Evolutionary conservation across 768 basidiomycete species (phyloP), one percentile per base, ranked within the genome.

Genomic region (Mycena albidolilacea): DNA sequence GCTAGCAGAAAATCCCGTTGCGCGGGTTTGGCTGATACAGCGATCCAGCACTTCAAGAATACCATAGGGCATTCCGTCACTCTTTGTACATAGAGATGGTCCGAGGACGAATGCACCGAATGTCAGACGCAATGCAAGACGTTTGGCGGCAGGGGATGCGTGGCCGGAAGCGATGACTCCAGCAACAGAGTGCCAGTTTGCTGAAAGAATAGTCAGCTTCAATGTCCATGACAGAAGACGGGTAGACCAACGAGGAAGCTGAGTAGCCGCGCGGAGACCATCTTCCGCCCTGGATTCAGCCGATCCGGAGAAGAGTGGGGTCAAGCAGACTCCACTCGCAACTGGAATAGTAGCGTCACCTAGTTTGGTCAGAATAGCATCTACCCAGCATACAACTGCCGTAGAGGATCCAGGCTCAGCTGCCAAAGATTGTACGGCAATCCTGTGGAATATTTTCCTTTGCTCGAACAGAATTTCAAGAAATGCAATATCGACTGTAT

Each of bases 371-470:
- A 95, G 77, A 8, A 93, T 67, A 60, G 87, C 81, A 69, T 95
- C 93, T 11, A 89, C 89, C 90, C 91, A 94, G 76, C 89, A 93
- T 64, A 91, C 81, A n/a, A 87, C 71, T 14, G 84, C 78, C 4
- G 70, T 74, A 11, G 79, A 77, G 19, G 81, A 54, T 43, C 78
- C 61, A 43, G 80, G 59, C n/a, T 69, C 73, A 14, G 73, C 69
- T 5, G 74, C 39, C n/a, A 80, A 50, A 41, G 83, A 79, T 43
- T 78, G 79, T 14, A 83, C 79, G 12, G 86, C 88, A 59, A 88
- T 81, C 39, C 71, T 57, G 64, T 86, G 88, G 76, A 90, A 89
- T 46, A 85, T 79, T 62, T 79, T 83, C 69, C 93, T 85, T 68
- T 89, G 86, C 46, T 83, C 82, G 73, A 94, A 90, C 23, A 94